Evolutionary conservation across 2,329 filamentous ascomycete genomes (phyloP).

Genomic region (Exophiala xenobiotica): DNA sequence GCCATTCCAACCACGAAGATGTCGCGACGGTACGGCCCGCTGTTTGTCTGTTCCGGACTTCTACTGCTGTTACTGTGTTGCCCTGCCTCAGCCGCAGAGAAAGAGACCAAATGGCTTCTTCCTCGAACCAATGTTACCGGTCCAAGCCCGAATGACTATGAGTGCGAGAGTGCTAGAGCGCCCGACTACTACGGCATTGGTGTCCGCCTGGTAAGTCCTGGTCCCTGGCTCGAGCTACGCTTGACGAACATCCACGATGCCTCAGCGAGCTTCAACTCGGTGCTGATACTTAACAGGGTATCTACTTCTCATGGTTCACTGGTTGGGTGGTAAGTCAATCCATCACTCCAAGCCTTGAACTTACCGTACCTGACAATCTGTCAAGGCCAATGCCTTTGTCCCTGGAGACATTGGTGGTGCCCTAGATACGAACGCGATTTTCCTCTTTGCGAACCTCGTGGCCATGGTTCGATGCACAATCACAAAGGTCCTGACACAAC

Average conservation of each 20-base stretch:
- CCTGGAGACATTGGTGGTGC: constrained; percentile 74
- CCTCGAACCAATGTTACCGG: constrained; percentile 16
- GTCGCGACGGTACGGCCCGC: background rate
- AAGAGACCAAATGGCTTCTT: constrained; percentile 8
- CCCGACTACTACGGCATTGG: constrained; percentile 21
- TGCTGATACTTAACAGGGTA: constrained; percentile 7
- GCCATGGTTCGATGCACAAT: constrained; percentile 17
- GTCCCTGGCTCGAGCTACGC: too few species aligned
- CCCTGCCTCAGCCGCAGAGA: constrained; percentile 4
- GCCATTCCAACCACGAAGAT: background rate
- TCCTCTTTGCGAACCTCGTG: constrained; percentile 43
- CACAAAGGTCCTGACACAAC: constrained; percentile 16
- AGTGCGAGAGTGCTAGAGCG: constrained; percentile 15
- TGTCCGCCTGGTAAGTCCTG: constrained; percentile 11
- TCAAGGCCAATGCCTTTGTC: constrained; percentile 64
- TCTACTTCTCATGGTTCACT: constrained; percentile 20
- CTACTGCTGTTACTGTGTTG: constrained; percentile 2
- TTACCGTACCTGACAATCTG: background rate
- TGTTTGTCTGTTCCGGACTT: background rate
- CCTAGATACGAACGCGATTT: constrained; percentile 62
- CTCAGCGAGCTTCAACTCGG: too few species aligned
- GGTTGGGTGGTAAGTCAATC: constrained; percentile 11
- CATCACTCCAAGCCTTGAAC: background rate
- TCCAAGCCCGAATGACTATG: constrained; percentile 8
- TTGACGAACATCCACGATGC: too few species aligned